Base-by-base conservation (phyloP, 2,329 filamentous ascomycete species). In the Exophiala viscosa region DNA sequence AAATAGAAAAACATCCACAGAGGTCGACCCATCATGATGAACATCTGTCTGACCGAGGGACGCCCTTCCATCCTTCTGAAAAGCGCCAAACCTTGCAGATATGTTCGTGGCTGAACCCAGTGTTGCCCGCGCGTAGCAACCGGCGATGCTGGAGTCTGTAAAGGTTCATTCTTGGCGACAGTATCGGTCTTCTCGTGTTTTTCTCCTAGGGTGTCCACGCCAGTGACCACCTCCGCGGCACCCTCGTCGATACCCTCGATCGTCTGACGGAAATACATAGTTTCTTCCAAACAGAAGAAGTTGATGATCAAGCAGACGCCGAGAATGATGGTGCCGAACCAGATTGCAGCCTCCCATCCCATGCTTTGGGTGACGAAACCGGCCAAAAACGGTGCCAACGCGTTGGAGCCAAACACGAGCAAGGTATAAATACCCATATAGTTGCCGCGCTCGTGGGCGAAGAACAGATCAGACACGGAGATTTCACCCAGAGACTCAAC, bases 231-330 rank as follows among this genome's bases (percentile, higher is more conserved):
- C 7, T 38, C 33, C n/a, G 41, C 31, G 20, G 46, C 18, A 6
- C 50, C 58, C n/a, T 56, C 20, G 35, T 62, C 59, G 23, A 64
- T 57, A 15, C 64, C 69, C 41, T 69, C 67, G 45, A 67, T 48
- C 5, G 68, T 69, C 4, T 63, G 50, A 10, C 76, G 73, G 45
- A 70, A 65, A 62, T 77, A 82, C 62, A 80, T 83, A 4, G 81
- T 82, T 64, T 84, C 81, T 64, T 84, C 81, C 71, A 82, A 76
- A 64, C 78, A 76, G 60, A 84, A 78, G 67, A 81, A 82, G 1
- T 78, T 66, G 57, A 81, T 72, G 14, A 83, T 60, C 34, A 78
- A 76, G 8, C 67, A 70, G 1, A 76, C 65, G 1, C 67, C 78
- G 2, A 69, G 65, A 57, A 83, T 73, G 23, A 84, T 82, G 3